phyloP scores from a whole-genome alignment of 352 stramenopile genomes.

The Phytophthora pisi region DNA sequence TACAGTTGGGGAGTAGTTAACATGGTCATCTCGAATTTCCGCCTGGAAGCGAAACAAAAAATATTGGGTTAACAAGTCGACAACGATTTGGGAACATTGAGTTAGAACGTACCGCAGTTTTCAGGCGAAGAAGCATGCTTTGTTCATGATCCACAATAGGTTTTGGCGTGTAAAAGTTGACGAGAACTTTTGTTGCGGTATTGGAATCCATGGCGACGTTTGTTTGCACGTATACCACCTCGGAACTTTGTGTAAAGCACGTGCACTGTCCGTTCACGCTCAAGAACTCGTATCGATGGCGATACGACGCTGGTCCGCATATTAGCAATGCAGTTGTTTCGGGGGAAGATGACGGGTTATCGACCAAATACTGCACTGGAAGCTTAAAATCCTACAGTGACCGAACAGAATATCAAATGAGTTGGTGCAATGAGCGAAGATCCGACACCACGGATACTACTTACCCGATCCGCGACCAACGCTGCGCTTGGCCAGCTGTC shows the following conservation, averaged over 20 bases:
- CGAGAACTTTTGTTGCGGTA: slow-evolving; percentile 54
- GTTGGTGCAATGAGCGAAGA: background rate
- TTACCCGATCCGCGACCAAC: slow-evolving; percentile 57
- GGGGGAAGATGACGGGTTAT: slow-evolving; percentile 57
- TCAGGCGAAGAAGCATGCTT: slow-evolving; percentile 45
- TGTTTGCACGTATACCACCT: slow-evolving; percentile 49
- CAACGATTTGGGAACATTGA: background rate
- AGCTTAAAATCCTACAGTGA: slow-evolving; percentile 61
- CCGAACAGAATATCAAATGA: background rate
- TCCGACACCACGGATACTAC: background rate
- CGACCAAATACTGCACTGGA: slow-evolving; percentile 73
- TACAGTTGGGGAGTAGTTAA: slow-evolving; percentile 32
- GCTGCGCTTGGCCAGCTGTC: slow-evolving; percentile 67
- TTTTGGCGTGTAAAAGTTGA: slow-evolving; percentile 63
- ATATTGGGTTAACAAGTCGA: background rate
- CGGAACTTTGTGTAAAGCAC: slow-evolving; percentile 42
- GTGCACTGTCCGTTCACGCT: slow-evolving; percentile 36
- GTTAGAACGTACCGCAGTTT: slow-evolving; percentile 38
- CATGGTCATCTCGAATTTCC: slow-evolving; percentile 22
- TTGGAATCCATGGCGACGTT: slow-evolving; percentile 67
- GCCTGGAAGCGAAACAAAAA: background rate
- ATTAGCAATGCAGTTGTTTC: slow-evolving; percentile 61
- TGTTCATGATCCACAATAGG: slow-evolving; percentile 45
- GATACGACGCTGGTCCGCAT: slow-evolving; percentile 66
- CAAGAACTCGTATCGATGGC: slow-evolving; percentile 70